Evolutionary conservation across 805 yeast genomes (phyloP).

Genomic region (Teunomyces funiuensis): DNA sequence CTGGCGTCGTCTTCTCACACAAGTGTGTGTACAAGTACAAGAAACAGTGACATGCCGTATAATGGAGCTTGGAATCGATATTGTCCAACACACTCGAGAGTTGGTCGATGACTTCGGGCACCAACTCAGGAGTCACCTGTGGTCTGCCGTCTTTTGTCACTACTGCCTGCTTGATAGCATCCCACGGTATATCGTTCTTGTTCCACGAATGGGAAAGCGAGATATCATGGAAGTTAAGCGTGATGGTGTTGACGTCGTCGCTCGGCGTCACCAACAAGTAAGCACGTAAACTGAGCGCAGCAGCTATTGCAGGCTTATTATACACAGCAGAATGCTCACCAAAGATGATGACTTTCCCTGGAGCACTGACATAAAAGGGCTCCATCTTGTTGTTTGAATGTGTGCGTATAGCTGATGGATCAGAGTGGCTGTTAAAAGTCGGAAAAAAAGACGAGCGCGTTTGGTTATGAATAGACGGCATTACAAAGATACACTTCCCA

Average conservation of each 20-base stretch:
- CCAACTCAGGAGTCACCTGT: slow-evolving; percentile 50
- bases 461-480: background rate
- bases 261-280: slow-evolving; percentile 64
- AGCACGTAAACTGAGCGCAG: slow-evolving; percentile 84
- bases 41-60: slow-evolving; percentile 79
- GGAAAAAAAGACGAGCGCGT: slow-evolving; percentile 1
- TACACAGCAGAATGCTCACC: slow-evolving; percentile 98
- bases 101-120: slow-evolving; percentile 55
- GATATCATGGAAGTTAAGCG: slow-evolving; percentile 83
- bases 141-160: slow-evolving; percentile 24
- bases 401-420: background rate
- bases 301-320: slow-evolving; percentile 93
- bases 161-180: slow-evolving; percentile 23
- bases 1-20: slow-evolving; percentile 47
- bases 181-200: slow-evolving; percentile 62
- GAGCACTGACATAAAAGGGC: slow-evolving; percentile 84
- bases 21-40: slow-evolving; percentile 70
- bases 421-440: background rate
- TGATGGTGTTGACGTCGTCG: slow-evolving; percentile 42
- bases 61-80: slow-evolving; percentile 58
- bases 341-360: slow-evolving; percentile 93
- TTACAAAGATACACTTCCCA: slow-evolving; percentile 10
- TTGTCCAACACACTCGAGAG: slow-evolving; percentile 45
- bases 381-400: slow-evolving; percentile 3
- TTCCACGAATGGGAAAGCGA: slow-evolving; percentile 65